Evolutionary conservation across 2,329 filamentous ascomycete genomes (phyloP), one percentile per base, ranked within the genome.

Genomic region (Colletotrichum spinosum): DNA sequence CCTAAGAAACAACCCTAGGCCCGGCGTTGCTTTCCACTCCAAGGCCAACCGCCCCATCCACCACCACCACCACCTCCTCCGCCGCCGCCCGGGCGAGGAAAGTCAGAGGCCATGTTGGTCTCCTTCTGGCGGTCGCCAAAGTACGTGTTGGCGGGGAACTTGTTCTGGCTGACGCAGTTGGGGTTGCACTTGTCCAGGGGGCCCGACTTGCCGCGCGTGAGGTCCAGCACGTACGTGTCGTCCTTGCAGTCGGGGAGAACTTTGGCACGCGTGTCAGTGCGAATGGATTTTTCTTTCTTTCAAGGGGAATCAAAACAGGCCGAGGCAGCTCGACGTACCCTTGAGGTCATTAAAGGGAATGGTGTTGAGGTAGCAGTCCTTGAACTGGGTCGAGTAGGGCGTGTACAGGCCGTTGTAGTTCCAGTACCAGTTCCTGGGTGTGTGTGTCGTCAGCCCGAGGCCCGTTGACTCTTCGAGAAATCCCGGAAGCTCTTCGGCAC

Each of bases 361-460:
- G 38, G 53, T 67, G 48, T 60, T 62, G 44, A 67, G 62, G 38
- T 59, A 55, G 58, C 66, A 68, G n/a, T 68, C 58, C 35, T 57
- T 67, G 53, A 67, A 55, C n/a, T 68, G 48, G n/a, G 57, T 62
- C 11, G 56, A 67, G 51, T 62, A 68, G 8, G 66, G 38, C 3
- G 63, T 67, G 63, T 68, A 68, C 25, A 68, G 63, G 25, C 66
- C 66, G 55, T 68, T 68, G 50, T 67, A 68, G 58, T 68, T 67
- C 66, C 66, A 68, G 51, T 67, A 67, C 62, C 62, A 68, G 44
- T 61, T 59, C 38, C 66, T 68, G 44, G 17, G 17, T 17, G 17
- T 17, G 4, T 10, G 15, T 7, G 4, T 17, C 37, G 44, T 48
- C 1, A 1, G 11, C 25, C 13, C 6, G 12, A 12, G 38, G 38